Evolutionary conservation across 2,329 filamentous ascomycete species (phyloP).

Genomic region (Graphium sp.): DNA sequence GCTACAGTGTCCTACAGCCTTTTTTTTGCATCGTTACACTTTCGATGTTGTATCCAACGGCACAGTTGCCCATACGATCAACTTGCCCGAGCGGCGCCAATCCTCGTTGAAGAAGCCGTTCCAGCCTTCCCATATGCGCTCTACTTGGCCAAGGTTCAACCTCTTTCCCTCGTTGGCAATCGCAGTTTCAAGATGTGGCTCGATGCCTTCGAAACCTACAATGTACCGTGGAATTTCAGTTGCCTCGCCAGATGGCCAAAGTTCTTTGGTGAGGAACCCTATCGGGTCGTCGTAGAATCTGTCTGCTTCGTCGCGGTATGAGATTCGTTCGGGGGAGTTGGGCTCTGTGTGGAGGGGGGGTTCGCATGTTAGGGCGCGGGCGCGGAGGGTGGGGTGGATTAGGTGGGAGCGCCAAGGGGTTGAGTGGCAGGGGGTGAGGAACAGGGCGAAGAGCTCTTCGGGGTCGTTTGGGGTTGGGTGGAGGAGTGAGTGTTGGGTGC

Average conservation of each 20-base stretch:
- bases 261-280: conserved; percentile 35
- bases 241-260: conserved; percentile 17
- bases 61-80: conserved; percentile 36
- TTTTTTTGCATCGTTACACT: no score
- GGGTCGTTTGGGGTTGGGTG: conserved; percentile 20
- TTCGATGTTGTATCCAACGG: neutral
- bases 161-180: conserved; percentile 21
- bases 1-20: no score
- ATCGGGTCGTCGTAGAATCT: conserved; percentile 59
- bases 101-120: conserved; percentile 50
- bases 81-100: conserved; percentile 32
- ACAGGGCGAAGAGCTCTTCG: conserved; percentile 48
- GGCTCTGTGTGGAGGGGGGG: conserved; percentile 58
- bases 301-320: conserved; percentile 80
- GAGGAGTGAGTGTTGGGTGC: conserved; percentile 50
- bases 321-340: conserved; percentile 38
- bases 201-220: conserved; percentile 43
- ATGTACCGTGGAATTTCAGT: conserved; percentile 36
- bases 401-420: conserved; percentile 90
- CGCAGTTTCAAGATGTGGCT: conserved; percentile 25
- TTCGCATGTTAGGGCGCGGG: conserved; percentile 80
- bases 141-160: conserved; percentile 22
- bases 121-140: conserved; percentile 35
- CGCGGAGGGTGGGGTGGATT: conserved; percentile 54
- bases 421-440: conserved; percentile 90